Conservation (phyloP, 1,284 basidiomycete species). For the Neonothopanus nambi region DNA sequence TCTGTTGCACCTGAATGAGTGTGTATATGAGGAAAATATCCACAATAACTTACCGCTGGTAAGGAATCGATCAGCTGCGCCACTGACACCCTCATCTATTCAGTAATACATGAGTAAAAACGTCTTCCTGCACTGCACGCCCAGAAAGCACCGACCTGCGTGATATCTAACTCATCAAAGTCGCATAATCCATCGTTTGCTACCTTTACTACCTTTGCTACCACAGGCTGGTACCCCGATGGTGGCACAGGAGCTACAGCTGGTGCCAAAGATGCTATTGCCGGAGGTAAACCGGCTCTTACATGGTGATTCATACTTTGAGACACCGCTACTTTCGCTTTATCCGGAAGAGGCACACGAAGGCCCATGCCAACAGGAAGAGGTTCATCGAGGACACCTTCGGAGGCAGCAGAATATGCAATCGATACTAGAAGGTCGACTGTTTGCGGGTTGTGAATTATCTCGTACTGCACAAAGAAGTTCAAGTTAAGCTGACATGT, state of each 20-base stretch:
- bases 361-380: constrained; percentile 59
- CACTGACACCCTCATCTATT: constrained; percentile 49
- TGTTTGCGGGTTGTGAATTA: constrained; percentile 53
- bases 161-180: constrained; percentile 44
- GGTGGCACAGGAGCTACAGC: constrained; percentile 10
- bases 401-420: constrained; percentile 51
- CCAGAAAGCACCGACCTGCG: constrained; percentile 30
- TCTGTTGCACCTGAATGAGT: constrained; percentile 33
- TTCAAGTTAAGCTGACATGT: not conserved
- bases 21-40: not conserved
- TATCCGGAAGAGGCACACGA: constrained; percentile 41
- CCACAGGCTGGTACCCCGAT: too few species aligned
- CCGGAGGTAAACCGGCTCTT: not conserved
- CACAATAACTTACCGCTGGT: constrained; percentile 42
- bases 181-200: constrained; percentile 44
- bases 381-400: constrained; percentile 51
- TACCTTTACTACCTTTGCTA: too few species aligned
- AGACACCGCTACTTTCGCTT: constrained; percentile 9
- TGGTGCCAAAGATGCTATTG: not conserved
- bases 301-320: not conserved
- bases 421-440: constrained; percentile 66
- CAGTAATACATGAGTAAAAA: not conserved
- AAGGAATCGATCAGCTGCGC: constrained; percentile 43
- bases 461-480: constrained; percentile 51
- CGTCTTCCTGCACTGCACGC: not conserved